These are phyloP conservation scores for Annulohypoxylon stygium DNA, from an alignment of 495 filamentous ascomycete species.

Conservation along the genomic window DNA sequence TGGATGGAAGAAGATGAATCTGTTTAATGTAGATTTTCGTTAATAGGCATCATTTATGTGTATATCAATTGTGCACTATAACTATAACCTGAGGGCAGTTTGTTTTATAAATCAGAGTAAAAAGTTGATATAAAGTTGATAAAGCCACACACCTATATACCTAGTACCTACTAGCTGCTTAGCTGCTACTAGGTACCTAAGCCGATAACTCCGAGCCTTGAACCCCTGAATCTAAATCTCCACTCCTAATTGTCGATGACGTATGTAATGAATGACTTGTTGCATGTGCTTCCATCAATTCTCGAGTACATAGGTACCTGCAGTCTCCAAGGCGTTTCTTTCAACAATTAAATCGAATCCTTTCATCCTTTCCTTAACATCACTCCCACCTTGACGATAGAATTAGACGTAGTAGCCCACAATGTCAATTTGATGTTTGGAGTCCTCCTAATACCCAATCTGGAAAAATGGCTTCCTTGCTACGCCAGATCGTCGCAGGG, in stretches of 20 bases:
- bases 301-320: background rate
- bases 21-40: too few species aligned
- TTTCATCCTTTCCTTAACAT: background rate
- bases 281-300: background rate
- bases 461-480: slow-evolving; percentile 63
- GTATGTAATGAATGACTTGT: background rate
- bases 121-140: background rate
- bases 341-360: background rate
- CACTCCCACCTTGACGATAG: background rate
- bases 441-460: background rate
- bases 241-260: slow-evolving; percentile 3
- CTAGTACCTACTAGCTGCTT: background rate
- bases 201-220: background rate
- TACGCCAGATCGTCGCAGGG: slow-evolving; percentile 74
- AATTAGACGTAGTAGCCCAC: slow-evolving; percentile 1
- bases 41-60: too few species aligned
- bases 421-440: slow-evolving; percentile 13
- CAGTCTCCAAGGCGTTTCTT: background rate
- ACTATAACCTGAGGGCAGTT: too few species aligned
- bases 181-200: background rate
- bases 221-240: background rate
- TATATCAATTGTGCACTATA: too few species aligned
- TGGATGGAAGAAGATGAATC: background rate
- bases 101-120: too few species aligned
- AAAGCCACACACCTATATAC: background rate